A percentile compares a stretch with the other conserved stretches of the same genome.
Conservation (phyloP, 306 rosid species). For the Quercus variabilis region DNA sequence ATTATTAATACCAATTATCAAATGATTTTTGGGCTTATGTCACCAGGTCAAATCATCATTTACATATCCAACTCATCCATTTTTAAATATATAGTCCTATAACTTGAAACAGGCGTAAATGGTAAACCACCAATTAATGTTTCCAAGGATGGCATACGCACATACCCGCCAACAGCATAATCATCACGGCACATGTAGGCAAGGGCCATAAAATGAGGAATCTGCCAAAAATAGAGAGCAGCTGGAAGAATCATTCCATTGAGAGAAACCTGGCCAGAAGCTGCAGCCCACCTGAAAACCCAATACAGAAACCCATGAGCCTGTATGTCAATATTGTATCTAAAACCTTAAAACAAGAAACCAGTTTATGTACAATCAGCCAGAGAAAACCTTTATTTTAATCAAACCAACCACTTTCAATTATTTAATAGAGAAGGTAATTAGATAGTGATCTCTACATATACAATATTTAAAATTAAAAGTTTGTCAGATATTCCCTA, state of each 20-base stretch:
- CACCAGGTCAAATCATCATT: neutral
- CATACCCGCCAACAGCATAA: constrained; percentile 98
- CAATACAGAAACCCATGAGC: constrained; percentile 6
- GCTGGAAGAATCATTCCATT: constrained; percentile 87
- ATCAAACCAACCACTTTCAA: neutral
- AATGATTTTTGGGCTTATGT: neutral
- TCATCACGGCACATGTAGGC: constrained; percentile 89
- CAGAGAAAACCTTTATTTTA: neutral
- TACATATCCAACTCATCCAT: neutral
- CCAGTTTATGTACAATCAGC: neutral
- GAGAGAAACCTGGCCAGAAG: constrained; percentile 74
- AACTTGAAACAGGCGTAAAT: neutral
- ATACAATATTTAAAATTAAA: neutral
- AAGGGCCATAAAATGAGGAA: constrained; percentile 99
- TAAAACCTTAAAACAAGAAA: neutral
- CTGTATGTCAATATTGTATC: neutral
- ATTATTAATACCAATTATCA: neutral
- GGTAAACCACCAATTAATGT: neutral
- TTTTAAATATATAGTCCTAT: neutral
- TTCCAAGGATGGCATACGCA: constrained; percentile 1
- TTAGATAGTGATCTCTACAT: neutral
- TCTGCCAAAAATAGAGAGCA: constrained; percentile 96
- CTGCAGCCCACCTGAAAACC: constrained; percentile 85
- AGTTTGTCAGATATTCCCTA: neutral
- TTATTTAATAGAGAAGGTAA: neutral